These are phyloP conservation scores for Ehretia macrophylla DNA, from an alignment of 257 asterid genomes.

Conservation along the genomic window DNA sequence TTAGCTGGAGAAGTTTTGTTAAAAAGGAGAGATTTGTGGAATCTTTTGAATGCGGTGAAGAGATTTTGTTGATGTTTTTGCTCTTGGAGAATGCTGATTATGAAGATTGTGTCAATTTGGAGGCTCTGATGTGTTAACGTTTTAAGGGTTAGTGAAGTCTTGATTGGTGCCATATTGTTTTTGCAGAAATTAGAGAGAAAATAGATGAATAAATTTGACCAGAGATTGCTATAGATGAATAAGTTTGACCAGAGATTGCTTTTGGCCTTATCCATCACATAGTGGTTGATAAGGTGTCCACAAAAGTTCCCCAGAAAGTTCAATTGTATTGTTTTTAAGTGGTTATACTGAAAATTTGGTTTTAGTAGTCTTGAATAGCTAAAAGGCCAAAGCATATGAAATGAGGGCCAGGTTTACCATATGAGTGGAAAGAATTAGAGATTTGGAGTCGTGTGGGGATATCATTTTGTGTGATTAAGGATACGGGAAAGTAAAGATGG, in stretches of 20 bases:
- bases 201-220: neutral
- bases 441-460: conserved; percentile 1
- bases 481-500: conserved; percentile 44
- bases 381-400: neutral
- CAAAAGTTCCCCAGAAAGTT: neutral
- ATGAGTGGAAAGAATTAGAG: neutral
- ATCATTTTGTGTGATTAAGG: conserved; percentile 13
- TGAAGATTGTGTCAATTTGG: neutral
- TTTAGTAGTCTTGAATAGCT: conserved; percentile 6
- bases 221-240: neutral
- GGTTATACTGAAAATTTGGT: conserved; percentile 6
- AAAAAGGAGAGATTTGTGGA: neutral
- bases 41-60: conserved; percentile 7
- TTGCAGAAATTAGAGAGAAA: neutral
- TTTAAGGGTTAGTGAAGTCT: too few species aligned
- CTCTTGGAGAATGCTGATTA: conserved; percentile 13
- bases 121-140: conserved; percentile 1
- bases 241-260: neutral
- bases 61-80: conserved; percentile 14
- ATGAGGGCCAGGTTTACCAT: neutral
- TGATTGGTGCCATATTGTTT: conserved; percentile 4
- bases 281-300: neutral
- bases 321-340: neutral
- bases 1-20: neutral
- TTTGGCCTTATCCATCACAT: neutral